phyloP scores from a whole-genome alignment of 441 rosid genomes.

The Populus hybrid region DNA sequence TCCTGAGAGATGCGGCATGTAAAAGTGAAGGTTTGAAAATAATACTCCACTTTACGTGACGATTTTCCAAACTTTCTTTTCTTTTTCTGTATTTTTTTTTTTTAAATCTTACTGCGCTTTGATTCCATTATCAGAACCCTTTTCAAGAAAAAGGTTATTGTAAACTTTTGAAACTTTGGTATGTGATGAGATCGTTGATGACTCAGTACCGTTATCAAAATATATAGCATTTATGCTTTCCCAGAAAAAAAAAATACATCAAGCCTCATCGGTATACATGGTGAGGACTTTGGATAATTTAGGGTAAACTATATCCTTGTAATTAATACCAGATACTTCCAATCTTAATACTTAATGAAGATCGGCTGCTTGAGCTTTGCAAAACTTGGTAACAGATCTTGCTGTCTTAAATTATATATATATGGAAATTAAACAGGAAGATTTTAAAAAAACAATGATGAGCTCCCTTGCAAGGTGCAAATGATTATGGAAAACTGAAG shows the following conservation, averaged over 20 bases:
- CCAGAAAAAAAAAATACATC: not conserved
- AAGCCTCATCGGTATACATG: not conserved
- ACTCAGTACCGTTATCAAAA: not conserved
- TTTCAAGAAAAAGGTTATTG: not conserved
- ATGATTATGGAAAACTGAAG: not conserved
- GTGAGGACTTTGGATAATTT: not conserved
- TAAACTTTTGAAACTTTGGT: not conserved
- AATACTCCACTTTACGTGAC: not conserved
- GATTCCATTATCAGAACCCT: constrained; percentile 3
- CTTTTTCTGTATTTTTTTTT: not conserved
- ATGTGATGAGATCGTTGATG: not conserved
- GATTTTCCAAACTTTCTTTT: not conserved
- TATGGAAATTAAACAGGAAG: too few species aligned
- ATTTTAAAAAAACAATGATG: not conserved
- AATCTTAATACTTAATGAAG: too few species aligned
- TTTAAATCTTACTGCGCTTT: not conserved
- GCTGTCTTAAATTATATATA: too few species aligned
- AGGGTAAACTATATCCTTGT: too few species aligned
- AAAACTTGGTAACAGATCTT: too few species aligned
- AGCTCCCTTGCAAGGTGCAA: not conserved
- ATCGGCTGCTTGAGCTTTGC: too few species aligned
- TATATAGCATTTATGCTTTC: not conserved
- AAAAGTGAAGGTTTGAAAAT: not conserved
- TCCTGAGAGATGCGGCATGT: not conserved
- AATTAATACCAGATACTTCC: too few species aligned